Percentiles rank a stretch among this genome's conserved stretches.
Conservation (phyloP, 2,329 filamentous ascomycete species). For the Ilyonectria robusta region DNA sequence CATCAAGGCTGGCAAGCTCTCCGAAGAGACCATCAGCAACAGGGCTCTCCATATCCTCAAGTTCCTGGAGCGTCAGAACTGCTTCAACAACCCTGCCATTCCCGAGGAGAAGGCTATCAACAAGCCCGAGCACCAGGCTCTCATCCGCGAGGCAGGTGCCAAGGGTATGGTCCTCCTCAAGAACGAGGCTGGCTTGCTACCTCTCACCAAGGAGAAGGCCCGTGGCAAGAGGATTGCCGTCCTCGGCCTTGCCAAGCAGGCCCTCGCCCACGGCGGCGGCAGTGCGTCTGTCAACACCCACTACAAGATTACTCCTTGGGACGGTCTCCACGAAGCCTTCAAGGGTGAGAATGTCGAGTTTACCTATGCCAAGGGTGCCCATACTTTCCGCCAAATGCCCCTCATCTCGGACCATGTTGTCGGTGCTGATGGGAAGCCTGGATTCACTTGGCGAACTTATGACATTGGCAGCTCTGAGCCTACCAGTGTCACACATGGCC, state of each 20-base stretch:
- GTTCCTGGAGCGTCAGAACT: conserved; percentile 21
- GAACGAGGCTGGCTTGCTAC: conserved; percentile 70
- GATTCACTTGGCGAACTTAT: conserved; percentile 44
- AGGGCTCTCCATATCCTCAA: conserved; percentile 10
- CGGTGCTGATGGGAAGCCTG: conserved; percentile 44
- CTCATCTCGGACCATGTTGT: conserved; percentile 35
- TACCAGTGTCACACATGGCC: conserved; percentile 34
- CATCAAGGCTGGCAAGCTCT: conserved; percentile 20
- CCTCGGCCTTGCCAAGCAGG: conserved; percentile 49
- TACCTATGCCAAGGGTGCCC: conserved; percentile 40
- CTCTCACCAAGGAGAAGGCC: conserved; percentile 59
- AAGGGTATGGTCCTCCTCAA: conserved; percentile 75
- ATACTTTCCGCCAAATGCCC: conserved; percentile 35
- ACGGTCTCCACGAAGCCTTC: conserved; percentile 43
- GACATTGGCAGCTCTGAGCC: conserved; percentile 38
- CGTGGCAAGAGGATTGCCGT: conserved; percentile 45
- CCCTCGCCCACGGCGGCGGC: conserved; percentile 51
- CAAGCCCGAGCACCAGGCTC: conserved; percentile 43
- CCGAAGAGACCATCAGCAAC: conserved; percentile 22
- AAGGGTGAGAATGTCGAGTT: conserved; percentile 35
- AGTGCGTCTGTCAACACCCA: conserved; percentile 50
- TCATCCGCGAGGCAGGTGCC: conserved; percentile 37
- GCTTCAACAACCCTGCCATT: conserved; percentile 29
- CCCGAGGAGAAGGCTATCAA: conserved; percentile 37
- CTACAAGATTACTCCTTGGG: conserved; percentile 48